Percentiles rank a stretch among this genome's conserved stretches.
Conservation (phyloP, 352 stramenopile genomes). For the Aphanomyces invadans region DNA sequence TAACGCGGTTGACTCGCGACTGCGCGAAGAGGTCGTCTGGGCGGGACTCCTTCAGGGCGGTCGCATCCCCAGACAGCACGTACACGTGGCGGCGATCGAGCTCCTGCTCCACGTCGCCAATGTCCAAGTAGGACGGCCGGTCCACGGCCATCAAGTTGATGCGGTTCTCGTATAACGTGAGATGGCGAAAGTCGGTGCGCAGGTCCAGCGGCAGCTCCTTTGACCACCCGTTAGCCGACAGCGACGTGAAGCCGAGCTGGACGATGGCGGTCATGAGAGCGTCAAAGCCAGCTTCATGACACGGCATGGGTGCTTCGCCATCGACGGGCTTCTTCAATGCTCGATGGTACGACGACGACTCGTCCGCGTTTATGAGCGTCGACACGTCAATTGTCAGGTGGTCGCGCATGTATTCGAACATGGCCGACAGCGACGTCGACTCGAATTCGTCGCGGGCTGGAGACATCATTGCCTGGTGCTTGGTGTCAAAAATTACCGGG, state of each 20-base stretch:
- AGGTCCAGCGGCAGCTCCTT: slow-evolving; percentile 30
- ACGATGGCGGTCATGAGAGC: slow-evolving; percentile 79
- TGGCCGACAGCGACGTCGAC: slow-evolving; percentile 47
- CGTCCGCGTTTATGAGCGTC: slow-evolving; percentile 43
- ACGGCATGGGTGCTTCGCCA: slow-evolving; percentile 45
- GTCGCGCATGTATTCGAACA: slow-evolving; percentile 75
- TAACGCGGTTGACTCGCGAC: slow-evolving; percentile 54
- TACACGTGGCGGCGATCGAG: slow-evolving; percentile 62
- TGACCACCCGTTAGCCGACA: slow-evolving; percentile 46
- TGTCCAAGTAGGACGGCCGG: slow-evolving; percentile 41
- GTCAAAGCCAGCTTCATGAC: slow-evolving; percentile 80
- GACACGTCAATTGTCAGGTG: slow-evolving; percentile 48
- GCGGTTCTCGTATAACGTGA: slow-evolving; percentile 56
- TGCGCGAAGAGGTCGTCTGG: slow-evolving; percentile 59
- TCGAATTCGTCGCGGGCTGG: slow-evolving; percentile 35
- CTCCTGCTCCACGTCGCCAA: slow-evolving; percentile 42
- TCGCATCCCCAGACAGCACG: slow-evolving; percentile 49
- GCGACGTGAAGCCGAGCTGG: slow-evolving; percentile 57
- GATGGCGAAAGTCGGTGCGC: slow-evolving; percentile 35
- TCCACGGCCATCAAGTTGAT: slow-evolving; percentile 79
- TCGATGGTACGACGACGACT: slow-evolving; percentile 55
- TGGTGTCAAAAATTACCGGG: slow-evolving; percentile 73
- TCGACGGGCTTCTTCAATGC: slow-evolving; percentile 46
- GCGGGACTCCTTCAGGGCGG: slow-evolving; percentile 46
- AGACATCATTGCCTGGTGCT: slow-evolving; percentile 55